A percentile compares a stretch with the other conserved stretches of the same genome.
phyloP scores from a whole-genome alignment of 2,329 filamentous ascomycete species.

The Pseudogymnoascus sp. region DNA sequence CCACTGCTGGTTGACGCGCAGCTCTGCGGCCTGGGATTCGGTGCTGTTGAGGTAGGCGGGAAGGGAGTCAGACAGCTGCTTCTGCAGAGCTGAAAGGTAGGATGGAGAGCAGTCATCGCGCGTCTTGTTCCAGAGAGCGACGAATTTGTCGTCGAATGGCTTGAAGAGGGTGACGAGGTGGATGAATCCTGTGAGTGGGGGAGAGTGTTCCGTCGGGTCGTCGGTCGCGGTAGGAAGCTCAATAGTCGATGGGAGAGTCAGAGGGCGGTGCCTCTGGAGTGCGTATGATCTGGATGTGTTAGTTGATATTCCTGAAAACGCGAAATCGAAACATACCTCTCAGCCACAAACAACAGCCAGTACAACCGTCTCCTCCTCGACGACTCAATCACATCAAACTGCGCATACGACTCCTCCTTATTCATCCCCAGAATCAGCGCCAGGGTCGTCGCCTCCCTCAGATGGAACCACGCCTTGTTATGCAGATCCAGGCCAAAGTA shows the following conservation, averaged over 20 bases:
- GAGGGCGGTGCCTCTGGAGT: constrained; percentile 58
- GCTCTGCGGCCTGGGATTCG: constrained; percentile 46
- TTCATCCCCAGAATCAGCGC: constrained; percentile 51
- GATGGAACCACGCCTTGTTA: constrained; percentile 69
- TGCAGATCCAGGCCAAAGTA: constrained; percentile 65
- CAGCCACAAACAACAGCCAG: constrained; percentile 64
- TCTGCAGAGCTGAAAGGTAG: constrained; percentile 50
- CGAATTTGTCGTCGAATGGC: constrained; percentile 57
- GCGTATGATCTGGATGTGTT: constrained; percentile 48
- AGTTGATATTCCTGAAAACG: too few species aligned
- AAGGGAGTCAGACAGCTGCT: constrained; percentile 49
- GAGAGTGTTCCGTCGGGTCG: constrained; percentile 47
- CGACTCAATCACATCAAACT: constrained; percentile 50
- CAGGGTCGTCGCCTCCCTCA: constrained; percentile 69
- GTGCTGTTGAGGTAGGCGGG: constrained; percentile 41
- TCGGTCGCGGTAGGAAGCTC: constrained; percentile 54
- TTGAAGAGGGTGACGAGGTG: constrained; percentile 55
- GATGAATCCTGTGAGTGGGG: constrained; percentile 48
- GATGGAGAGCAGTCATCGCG: constrained; percentile 46
- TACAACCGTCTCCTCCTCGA: constrained; percentile 58
- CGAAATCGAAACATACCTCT: constrained; percentile 47
- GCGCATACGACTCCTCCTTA: constrained; percentile 53
- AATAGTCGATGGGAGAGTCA: constrained; percentile 62
- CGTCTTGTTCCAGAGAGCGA: constrained; percentile 59
- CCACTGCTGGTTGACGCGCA: constrained; percentile 55